Base-by-base conservation (phyloP, 495 filamentous ascomycete species). In the Annulohypoxylon nitens region DNA sequence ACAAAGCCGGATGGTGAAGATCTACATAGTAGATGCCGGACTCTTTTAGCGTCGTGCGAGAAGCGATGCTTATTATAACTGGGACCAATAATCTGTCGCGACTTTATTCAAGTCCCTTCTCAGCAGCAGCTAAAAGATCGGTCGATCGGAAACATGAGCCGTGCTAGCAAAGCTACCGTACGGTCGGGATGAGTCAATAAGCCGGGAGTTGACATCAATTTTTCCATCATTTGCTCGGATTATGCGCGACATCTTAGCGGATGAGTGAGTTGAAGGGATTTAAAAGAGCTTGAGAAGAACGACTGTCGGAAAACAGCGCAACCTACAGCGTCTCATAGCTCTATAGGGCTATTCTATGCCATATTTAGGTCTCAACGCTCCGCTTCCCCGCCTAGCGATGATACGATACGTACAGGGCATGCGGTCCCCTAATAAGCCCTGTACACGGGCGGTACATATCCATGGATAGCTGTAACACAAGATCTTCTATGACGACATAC, bases 401-500 rank as follows among this genome's bases (percentile, higher is more conserved):
- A n/a, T n/a, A n/a, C n/a, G n/a, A n/a, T n/a, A 14, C 7, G 11
- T 43, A 43, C 39, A 14, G 39, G 39, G 39, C 39, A 14, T 14
- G 14, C 4, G 4, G 11, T 43, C 11, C 14, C 12, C 12, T 43
- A 39, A 39, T n/a, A n/a, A 43, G 12, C 11, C 39, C 39, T n/a
- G 39, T 43, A 39, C 1, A 9, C 6, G 9, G 8, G 9, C 3
- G 11, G 20, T 23, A 23, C 20, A 12, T 4, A 9, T 39, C 34
- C 34, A 36, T 39, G 14, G 4, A n/a, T n/a, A n/a, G 4, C 12
- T 43, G 39, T 64, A 36, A 45, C 30, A 66, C 60, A 65, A 26
- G 37, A 16, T 59, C 61, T 34, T 73, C 65, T 73, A 73, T 73
- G 71, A 73, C 71, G 65, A 64, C 65, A 73, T 73, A 37, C 1